phyloP scores from a whole-genome alignment of 2,329 filamentous ascomycete genomes.

The Fusarium palustre region DNA sequence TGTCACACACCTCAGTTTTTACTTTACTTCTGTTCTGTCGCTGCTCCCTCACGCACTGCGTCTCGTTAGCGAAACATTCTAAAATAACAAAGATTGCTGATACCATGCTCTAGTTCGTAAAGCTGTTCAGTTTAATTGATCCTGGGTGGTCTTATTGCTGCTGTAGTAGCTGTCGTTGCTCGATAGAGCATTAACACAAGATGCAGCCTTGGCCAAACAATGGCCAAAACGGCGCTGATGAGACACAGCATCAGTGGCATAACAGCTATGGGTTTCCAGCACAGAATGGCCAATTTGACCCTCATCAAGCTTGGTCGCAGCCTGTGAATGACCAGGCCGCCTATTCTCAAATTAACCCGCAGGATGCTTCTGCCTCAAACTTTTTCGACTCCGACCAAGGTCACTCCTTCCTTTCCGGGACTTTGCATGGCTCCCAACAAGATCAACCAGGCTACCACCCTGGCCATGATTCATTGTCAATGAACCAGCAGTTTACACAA shows the following conservation, averaged over 20 bases:
- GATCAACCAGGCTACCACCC: conserved; percentile 49
- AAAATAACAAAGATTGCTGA: conserved; percentile 48
- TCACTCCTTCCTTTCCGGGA: conserved; percentile 50
- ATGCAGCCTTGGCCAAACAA: conserved; percentile 58
- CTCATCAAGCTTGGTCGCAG: conserved; percentile 55
- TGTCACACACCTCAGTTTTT: conserved; percentile 7
- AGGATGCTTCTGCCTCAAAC: conserved; percentile 49
- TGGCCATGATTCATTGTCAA: conserved; percentile 48
- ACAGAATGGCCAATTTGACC: conserved; percentile 55
- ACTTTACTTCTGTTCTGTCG: conserved; percentile 24
- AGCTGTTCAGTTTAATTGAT: conserved; percentile 41
- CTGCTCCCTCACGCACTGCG: conserved; percentile 11
- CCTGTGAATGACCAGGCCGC: conserved; percentile 50
- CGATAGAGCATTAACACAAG: conserved; percentile 42
- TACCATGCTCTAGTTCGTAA: conserved; percentile 49
- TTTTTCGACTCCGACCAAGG: conserved; percentile 53
- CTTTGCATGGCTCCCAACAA: conserved; percentile 48
- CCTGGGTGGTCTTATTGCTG: conserved; percentile 36
- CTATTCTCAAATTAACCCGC: conserved; percentile 50
- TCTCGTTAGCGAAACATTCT: conserved; percentile 23
- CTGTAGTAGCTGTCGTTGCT: conserved; percentile 37
- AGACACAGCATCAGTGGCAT: conserved; percentile 52
- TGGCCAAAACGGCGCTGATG: conserved; percentile 54
- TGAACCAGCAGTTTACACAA: conserved; percentile 53
- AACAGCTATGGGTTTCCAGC: conserved; percentile 50